These are phyloP conservation scores for Cyclotella baltica DNA, from an alignment of 108 stramenopile species.

Conservation along the genomic window DNA sequence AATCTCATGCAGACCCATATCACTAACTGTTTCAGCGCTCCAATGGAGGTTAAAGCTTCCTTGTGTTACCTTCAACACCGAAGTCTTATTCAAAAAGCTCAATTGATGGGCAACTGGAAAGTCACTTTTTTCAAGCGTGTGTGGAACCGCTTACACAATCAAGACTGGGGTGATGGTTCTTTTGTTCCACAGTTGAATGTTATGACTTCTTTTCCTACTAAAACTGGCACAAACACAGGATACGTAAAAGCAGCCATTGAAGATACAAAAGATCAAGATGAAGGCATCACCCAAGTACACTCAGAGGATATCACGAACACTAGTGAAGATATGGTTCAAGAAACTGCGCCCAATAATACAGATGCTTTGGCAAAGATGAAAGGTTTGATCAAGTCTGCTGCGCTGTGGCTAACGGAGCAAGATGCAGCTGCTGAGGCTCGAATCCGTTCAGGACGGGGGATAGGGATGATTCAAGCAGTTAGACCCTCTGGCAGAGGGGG, in stretches of 20 bases:
- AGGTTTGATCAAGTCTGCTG: constrained; percentile 80
- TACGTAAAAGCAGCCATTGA: constrained; percentile 19
- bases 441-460: constrained; percentile 17
- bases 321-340: constrained; percentile 31
- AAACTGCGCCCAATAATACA: constrained; percentile 35
- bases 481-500: constrained; percentile 3
- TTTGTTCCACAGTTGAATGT: background rate
- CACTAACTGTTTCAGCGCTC: constrained; percentile 66
- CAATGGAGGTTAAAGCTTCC: constrained; percentile 73
- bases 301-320: background rate
- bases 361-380: constrained; percentile 62
- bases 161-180: constrained; percentile 54
- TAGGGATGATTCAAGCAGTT: constrained; percentile 1
- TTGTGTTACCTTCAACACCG: constrained; percentile 81
- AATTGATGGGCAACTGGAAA: constrained; percentile 81
- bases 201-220: constrained; percentile 13
- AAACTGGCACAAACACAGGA: background rate
- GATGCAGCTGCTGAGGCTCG: constrained; percentile 55
- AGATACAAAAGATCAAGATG: constrained; percentile 1
- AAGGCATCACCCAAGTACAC: background rate
- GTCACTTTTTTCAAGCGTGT: constrained; percentile 82
- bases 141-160: constrained; percentile 79
- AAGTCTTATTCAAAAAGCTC: constrained; percentile 72
- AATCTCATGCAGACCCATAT: constrained; percentile 75
- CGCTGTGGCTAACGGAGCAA: constrained; percentile 82